Base-by-base conservation (phyloP, 176 grass and related monocot species). In the Oryza longistaminata region DNA sequence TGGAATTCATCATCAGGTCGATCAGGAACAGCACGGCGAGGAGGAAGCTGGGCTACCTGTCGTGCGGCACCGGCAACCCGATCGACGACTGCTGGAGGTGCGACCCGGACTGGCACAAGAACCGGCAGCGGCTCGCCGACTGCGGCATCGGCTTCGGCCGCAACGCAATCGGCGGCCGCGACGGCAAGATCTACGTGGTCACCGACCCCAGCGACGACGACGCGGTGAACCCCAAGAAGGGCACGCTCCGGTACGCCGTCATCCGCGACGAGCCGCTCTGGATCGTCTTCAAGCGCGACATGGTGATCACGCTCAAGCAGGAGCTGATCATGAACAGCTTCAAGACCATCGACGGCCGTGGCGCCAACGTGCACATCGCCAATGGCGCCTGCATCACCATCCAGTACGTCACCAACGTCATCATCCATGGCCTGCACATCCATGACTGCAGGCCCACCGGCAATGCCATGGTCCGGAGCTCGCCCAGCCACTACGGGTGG, bases 311-410 rank as follows among this genome's bases (percentile, higher is more conserved):
- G 4, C 90, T 95, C 52, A 76, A 53, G 70, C 70, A 95, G 89
- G 93, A 95, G 84, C 86, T 95, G 71, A 95, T 95, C 75, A 93
- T 95, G 91, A 95, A 95, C 88, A 93, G 90, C 88, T 95, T 95
- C 93, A 95, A 95, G 84, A 95, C 93, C 71, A 93, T 95, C 42
- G 93, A 95, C 15, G 93, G 93, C 1, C 93, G 93, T 0, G 93
- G 93, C 35, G 88, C 85, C 71, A 93, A 93, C 16, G 93, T 95
- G 55, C 93, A 95, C 88, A 95, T 95, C 64, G 88, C 93, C 42
- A 90, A 90, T 17, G 93, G 93, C 0, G 93, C 93, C 19, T 95
- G 93, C 86, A 69, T 95, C 86, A 95, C 93, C 86, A 91, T 95
- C 71, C 93, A 95, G 80, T 93, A 75, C 76, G 19, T 95, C 75